Evolutionary conservation across 75 land plant species (phyloP).

Genomic region (Pseudotsuga menziesii): DNA sequence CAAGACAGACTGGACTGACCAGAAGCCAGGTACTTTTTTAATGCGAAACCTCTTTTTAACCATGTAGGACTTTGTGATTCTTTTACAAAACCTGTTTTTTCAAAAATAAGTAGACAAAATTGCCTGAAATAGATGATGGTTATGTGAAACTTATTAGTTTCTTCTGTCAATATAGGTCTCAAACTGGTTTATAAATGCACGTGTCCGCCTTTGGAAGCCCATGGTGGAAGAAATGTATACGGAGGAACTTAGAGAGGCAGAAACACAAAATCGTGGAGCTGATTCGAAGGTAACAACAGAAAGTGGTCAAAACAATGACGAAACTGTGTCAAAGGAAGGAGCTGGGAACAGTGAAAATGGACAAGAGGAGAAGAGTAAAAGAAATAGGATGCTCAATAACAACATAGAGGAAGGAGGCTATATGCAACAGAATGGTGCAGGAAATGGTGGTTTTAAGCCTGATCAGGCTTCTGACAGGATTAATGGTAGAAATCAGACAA

Average conservation of each 20-base stretch:
- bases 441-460: neutral
- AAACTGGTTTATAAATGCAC: constrained; percentile 72
- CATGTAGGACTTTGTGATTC: too few species aligned
- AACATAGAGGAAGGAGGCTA: neutral
- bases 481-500: neutral
- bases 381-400: neutral
- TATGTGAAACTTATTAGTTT: too few species aligned
- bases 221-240: constrained; percentile 90
- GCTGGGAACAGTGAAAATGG: neutral
- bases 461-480: neutral
- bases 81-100: too few species aligned
- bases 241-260: constrained; percentile 59
- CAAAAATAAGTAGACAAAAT: too few species aligned
- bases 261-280: neutral
- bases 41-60: neutral
- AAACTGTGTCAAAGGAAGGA: neutral
- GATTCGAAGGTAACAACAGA: neutral
- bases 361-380: neutral
- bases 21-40: constrained; percentile 64
- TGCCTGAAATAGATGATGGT: too few species aligned
- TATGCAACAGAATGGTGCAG: neutral
- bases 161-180: constrained; percentile 35
- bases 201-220: constrained; percentile 68
- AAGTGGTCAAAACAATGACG: neutral
- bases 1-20: constrained; percentile 78